Evolutionary conservation across 1,284 basidiomycete species (phyloP).

Genomic region (Leccinum subfulvum): DNA sequence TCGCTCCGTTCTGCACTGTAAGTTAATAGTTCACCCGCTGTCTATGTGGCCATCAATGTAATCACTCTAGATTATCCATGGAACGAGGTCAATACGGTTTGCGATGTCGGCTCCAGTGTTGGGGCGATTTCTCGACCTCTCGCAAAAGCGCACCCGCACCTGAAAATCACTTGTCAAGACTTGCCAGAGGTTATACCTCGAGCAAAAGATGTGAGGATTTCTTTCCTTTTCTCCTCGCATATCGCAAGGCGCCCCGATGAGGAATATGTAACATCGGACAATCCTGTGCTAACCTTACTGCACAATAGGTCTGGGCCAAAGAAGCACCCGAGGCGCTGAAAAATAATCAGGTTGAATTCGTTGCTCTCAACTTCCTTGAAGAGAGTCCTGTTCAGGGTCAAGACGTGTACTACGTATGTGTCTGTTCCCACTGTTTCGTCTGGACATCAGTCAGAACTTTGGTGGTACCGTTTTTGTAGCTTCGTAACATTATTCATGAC

Average conservation of each 20-base stretch:
- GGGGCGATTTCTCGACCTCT: conserved; percentile 45
- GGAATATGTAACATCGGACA: neutral
- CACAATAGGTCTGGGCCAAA: conserved; percentile 34
- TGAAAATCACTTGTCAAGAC: conserved; percentile 48
- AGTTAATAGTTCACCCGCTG: neutral
- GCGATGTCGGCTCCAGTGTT: conserved; percentile 49
- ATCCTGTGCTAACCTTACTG: neutral
- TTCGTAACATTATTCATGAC: conserved; percentile 30
- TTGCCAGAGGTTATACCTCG: conserved; percentile 37
- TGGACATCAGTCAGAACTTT: neutral
- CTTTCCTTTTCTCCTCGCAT: neutral
- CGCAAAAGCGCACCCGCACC: conserved; percentile 37
- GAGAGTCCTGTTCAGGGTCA: conserved; percentile 39
- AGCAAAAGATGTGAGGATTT: conserved; percentile 29
- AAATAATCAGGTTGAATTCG: conserved; percentile 37
- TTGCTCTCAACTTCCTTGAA: conserved; percentile 45
- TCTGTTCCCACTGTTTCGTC: neutral
- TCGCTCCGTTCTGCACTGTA: conserved; percentile 27
- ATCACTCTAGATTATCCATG: conserved; percentile 40
- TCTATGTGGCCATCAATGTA: neutral
- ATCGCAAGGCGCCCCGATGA: neutral
- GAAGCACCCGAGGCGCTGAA: conserved; percentile 36
- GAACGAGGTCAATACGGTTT: conserved; percentile 41
- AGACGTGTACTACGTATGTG: conserved; percentile 46
- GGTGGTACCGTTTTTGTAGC: conserved; percentile 11